These are phyloP conservation scores for Solanum clarkiae DNA, from an alignment of 257 asterid genomes.

Conservation along the genomic window DNA sequence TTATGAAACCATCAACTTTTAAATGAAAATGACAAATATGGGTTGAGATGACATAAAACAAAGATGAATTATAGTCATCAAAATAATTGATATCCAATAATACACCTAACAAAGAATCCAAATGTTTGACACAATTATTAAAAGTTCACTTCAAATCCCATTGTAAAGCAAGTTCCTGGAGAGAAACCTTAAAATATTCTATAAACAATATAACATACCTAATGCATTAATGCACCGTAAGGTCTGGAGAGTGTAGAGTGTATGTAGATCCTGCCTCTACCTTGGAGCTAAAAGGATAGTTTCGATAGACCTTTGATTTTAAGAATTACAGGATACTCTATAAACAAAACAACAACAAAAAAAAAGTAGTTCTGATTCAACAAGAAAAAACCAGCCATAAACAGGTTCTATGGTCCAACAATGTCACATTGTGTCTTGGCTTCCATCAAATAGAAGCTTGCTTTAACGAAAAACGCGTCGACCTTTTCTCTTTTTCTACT, in stretches of 20 bases:
- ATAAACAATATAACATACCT: neutral
- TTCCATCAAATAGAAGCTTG: neutral
- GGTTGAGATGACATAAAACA: neutral
- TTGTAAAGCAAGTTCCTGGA: neutral
- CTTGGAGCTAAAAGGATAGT: neutral
- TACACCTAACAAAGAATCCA: neutral
- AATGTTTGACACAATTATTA: neutral
- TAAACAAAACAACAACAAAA: neutral
- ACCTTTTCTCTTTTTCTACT: neutral
- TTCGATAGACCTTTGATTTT: neutral
- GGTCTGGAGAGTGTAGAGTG: neutral
- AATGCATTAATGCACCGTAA: too few relatives aligned
- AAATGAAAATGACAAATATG: neutral
- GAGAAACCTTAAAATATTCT: neutral
- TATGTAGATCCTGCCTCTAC: neutral
- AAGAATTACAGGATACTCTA: neutral
- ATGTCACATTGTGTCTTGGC: neutral
- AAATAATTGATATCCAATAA: neutral
- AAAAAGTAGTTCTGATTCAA: neutral
- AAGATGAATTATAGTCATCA: neutral
- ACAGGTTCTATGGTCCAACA: neutral
- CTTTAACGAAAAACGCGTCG: neutral
- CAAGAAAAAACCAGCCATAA: neutral
- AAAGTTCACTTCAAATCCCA: neutral
- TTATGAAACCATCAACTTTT: too few relatives aligned